Base-by-base conservation (phyloP, 208 protist species). In the Leptomonas seymouri region DNA sequence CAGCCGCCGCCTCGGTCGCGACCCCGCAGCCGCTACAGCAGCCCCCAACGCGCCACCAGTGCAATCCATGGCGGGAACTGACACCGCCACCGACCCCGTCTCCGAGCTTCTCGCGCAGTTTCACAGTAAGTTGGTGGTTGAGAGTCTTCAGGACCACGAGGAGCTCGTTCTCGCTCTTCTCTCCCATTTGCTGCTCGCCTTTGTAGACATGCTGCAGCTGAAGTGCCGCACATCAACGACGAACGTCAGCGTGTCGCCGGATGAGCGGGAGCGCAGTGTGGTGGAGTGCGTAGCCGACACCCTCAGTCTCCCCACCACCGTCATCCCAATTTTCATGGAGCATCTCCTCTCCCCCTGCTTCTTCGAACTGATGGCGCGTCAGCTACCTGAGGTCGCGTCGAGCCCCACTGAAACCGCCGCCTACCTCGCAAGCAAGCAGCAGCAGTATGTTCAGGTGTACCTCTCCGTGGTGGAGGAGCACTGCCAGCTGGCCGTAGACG, bases 281-380 rank as follows among this genome's bases (percentile, higher is more conserved):
- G 85, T 93, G 16, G 88, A 96, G 80, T 85, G 89, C 79, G 82
- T 96, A 60, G 88, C 91, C 15, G 91, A 96, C 71, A 81, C 81
- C 11, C 78, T 96, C 28, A 87, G 81, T 62, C 70, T 94, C 20
- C 71, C 91, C 49, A 89, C 80, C 0, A 81, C 85, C 0, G 60
- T 90, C 21, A 76, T 77, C 14, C 89, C 91, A n/a, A 77, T 93
- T 50, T 64, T 96, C 28, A 65, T 86, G 34, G 80, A 90, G 41
- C 73, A 94, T 61, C 80, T 94, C 21, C 73, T 96, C 3, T 36
- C 54, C 9, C 91, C 91, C 7, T 91, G 87, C 70, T 60, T 96
- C 20, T 85, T 94, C 60, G 78, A 89, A 41, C 64, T 91, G 7
- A 64, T 87, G 18, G 84, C 70, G 36, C 34, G 50, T 0, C 84